phyloP scores from a whole-genome alignment of 2,329 filamentous ascomycete genomes.

The Stemphylium lycopersici region DNA sequence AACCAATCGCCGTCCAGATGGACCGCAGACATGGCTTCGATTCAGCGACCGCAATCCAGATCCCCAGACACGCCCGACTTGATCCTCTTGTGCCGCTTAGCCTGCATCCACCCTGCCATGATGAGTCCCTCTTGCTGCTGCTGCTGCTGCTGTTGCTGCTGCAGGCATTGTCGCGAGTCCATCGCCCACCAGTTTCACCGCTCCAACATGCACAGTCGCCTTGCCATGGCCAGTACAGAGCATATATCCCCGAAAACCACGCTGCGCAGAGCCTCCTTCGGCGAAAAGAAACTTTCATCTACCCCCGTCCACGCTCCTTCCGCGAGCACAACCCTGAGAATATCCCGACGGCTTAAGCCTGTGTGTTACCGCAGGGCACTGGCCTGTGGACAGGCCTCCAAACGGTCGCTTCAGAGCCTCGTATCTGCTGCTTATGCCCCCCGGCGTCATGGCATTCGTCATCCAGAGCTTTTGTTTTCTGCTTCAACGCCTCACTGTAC shows the following conservation, averaged over 20 bases:
- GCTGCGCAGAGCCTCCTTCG: not conserved
- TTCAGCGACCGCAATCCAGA: not conserved
- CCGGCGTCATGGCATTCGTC: constrained; percentile 3
- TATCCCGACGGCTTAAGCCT: constrained; percentile 9
- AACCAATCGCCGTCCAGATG: constrained; percentile 2
- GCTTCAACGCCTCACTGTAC: not conserved
- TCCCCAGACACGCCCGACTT: not conserved
- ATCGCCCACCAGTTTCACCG: too few relatives aligned
- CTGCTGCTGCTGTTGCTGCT: too few relatives aligned
- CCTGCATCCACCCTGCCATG: too few relatives aligned
- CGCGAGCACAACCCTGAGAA: not conserved
- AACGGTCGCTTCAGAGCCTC: constrained; percentile 13
- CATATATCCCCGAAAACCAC: too few relatives aligned
- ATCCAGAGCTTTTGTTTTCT: constrained; percentile 1
- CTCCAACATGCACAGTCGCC: too few relatives aligned
- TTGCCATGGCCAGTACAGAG: too few relatives aligned
- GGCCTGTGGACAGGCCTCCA: constrained; percentile 3
- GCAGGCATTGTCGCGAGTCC: too few relatives aligned
- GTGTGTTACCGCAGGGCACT: constrained; percentile 3
- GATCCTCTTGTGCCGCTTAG: too few relatives aligned
- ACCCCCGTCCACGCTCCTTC: not conserved
- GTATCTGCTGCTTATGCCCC: not conserved
- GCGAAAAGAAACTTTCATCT: constrained; percentile 1
- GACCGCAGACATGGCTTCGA: constrained; percentile 6
- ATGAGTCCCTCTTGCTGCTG: too few relatives aligned